Conservation (phyloP, 73 alveolate genomes). For the Symbiodinium natans region DNA sequence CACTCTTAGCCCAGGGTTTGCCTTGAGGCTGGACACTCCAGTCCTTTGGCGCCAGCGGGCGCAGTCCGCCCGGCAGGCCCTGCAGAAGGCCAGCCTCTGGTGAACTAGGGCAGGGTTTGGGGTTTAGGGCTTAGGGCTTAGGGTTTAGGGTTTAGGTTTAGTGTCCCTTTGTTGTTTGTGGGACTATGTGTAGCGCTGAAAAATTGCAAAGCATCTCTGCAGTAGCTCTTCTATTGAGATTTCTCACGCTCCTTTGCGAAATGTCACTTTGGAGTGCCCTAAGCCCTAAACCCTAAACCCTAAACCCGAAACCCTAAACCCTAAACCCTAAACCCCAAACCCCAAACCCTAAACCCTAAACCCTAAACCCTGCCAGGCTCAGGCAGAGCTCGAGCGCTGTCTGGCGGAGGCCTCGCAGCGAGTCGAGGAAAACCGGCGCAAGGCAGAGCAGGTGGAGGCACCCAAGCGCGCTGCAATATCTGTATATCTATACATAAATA, state of each 20-base stretch:
- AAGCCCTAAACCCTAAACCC: background rate
- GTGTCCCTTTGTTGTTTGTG: too few species aligned
- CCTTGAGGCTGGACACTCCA: background rate
- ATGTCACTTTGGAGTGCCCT: background rate
- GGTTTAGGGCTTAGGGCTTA: background rate
- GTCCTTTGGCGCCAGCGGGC: constrained; percentile 72
- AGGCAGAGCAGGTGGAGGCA: constrained; percentile 72
- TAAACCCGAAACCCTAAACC: background rate
- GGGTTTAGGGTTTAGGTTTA: too few species aligned
- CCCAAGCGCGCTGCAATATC: too few species aligned
- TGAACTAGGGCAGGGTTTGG: background rate
- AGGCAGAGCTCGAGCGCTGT: constrained; percentile 72
- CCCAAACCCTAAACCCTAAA: too few species aligned
- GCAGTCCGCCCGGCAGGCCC: constrained; percentile 37
- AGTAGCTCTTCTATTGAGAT: too few species aligned
- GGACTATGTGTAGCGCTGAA: too few species aligned
- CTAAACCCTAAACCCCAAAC: too few species aligned
- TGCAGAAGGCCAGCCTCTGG: background rate
- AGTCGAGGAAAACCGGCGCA: background rate
- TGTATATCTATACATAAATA: too few species aligned
- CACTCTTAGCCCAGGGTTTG: too few species aligned
- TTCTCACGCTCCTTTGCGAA: too few species aligned
- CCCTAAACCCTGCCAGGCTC: constrained; percentile 25
- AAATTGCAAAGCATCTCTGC: too few species aligned
- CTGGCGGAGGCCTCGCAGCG: constrained; percentile 54